A percentile compares a stretch with the other conserved stretches of the same genome.
phyloP scores from a whole-genome alignment of 306 rosid genomes.

The Castanea mollissima region DNA sequence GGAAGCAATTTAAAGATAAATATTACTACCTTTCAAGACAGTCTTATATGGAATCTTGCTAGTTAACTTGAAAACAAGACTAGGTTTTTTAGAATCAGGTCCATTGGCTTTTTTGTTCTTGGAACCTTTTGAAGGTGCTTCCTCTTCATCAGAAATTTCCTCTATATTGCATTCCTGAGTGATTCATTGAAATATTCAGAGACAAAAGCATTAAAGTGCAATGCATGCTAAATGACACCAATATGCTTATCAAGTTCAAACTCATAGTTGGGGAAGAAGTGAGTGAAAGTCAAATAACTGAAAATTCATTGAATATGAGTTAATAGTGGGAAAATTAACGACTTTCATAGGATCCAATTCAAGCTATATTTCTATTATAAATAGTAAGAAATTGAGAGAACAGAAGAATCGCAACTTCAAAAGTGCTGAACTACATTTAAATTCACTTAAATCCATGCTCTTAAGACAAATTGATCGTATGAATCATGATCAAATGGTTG shows the following conservation, averaged over 20 bases:
- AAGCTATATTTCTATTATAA: background rate
- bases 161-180: constrained; percentile 57
- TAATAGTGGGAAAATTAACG: no score
- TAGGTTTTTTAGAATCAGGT: constrained; percentile 45
- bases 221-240: constrained; percentile 1
- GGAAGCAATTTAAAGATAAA: background rate
- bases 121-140: constrained; percentile 43
- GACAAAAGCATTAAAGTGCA: constrained; percentile 16
- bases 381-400: background rate
- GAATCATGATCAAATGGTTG: no score
- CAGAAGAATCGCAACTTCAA: background rate
- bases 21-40: constrained; percentile 44
- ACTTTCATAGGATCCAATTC: background rate
- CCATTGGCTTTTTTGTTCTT: constrained; percentile 61
- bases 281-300: background rate
- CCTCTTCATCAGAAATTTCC: constrained; percentile 52
- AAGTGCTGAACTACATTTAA: background rate
- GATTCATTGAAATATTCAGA: constrained; percentile 17
- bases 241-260: constrained; percentile 18
- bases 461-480: no score
- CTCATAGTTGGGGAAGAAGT: background rate
- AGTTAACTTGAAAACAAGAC: constrained; percentile 47
- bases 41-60: constrained; percentile 59
- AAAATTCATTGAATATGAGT: background rate
- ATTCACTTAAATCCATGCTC: no score